phyloP scores from a whole-genome alignment of 1,284 basidiomycete species.

The Stygiomarasmius scandens region DNA sequence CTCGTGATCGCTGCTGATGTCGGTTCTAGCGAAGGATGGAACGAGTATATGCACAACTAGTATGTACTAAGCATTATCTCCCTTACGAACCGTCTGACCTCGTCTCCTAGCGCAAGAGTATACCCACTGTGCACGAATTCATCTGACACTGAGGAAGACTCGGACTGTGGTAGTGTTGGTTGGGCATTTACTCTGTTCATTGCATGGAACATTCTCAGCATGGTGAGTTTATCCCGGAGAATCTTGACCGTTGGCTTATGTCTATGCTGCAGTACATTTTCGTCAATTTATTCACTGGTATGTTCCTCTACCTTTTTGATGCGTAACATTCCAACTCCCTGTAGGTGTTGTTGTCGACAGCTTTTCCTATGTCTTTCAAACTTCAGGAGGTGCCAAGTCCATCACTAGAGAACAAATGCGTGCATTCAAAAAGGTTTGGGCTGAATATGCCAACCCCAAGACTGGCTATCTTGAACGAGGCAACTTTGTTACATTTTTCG shows the following conservation, averaged over 20 bases:
- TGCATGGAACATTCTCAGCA: slow-evolving; percentile 95
- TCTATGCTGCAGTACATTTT: slow-evolving; percentile 77
- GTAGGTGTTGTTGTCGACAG: slow-evolving; percentile 92
- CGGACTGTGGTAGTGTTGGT: slow-evolving; percentile 87
- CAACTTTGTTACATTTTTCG: slow-evolving; percentile 82
- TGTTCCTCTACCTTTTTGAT: slow-evolving; percentile 13
- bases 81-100: slow-evolving; percentile 16
- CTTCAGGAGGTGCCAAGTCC: slow-evolving; percentile 79
- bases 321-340: slow-evolving; percentile 8
- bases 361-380: slow-evolving; percentile 95
- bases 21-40: slow-evolving; percentile 82
- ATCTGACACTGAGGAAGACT: slow-evolving; percentile 47
- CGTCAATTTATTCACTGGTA: slow-evolving; percentile 91
- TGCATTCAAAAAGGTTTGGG: slow-evolving; percentile 94
- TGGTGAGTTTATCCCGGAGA: too few relatives aligned
- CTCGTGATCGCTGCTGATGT: slow-evolving; percentile 9
- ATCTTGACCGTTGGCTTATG: slow-evolving; percentile 17
- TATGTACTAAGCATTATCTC: slow-evolving; percentile 41
- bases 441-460: slow-evolving; percentile 77
- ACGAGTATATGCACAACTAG: slow-evolving; percentile 95
- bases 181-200: slow-evolving; percentile 94
- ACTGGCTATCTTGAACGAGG: slow-evolving; percentile 79
- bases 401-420: slow-evolving; percentile 91
- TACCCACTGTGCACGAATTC: slow-evolving; percentile 87
- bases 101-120: slow-evolving; percentile 61